A percentile compares a stretch with the other conserved stretches of the same genome.
Evolutionary conservation across 2,329 filamentous ascomycete species (phyloP).

Genomic region (Aureobasidium sp.): DNA sequence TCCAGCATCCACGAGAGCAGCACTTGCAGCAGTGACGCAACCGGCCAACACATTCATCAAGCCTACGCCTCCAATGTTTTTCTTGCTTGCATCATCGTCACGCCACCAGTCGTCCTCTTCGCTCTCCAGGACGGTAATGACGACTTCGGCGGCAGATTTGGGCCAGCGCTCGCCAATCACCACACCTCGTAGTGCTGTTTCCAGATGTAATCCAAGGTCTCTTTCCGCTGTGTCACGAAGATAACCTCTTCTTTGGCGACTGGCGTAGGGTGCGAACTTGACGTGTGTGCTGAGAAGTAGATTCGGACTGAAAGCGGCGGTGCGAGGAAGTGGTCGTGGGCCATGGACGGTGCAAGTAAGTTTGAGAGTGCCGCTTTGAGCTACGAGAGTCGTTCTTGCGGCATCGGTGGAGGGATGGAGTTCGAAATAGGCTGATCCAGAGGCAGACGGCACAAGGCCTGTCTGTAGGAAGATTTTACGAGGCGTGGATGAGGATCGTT

Average conservation of each 20-base stretch:
- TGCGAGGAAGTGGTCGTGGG: slow-evolving; percentile 81
- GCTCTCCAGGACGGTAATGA: slow-evolving; percentile 86
- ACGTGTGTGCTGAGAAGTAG: slow-evolving; percentile 87
- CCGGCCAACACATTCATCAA: slow-evolving; percentile 87
- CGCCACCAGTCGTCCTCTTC: slow-evolving; percentile 72
- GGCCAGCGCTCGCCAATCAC: slow-evolving; percentile 94
- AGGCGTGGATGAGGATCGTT: slow-evolving; percentile 61
- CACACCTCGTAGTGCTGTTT: slow-evolving; percentile 81
- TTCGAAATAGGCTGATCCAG: slow-evolving; percentile 82
- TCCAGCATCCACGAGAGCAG: slow-evolving; percentile 85
- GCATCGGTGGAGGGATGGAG: slow-evolving; percentile 41
- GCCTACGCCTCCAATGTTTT: slow-evolving; percentile 58
- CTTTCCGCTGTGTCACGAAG: slow-evolving; percentile 78
- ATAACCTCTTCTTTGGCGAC: slow-evolving; percentile 73
- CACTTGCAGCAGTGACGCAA: slow-evolving; percentile 88
- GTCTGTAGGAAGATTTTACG: slow-evolving; percentile 90
- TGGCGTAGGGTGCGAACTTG: slow-evolving; percentile 94
- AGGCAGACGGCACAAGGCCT: slow-evolving; percentile 84
- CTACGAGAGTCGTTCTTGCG: slow-evolving; percentile 37
- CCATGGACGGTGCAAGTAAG: slow-evolving; percentile 91
- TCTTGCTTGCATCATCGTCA: slow-evolving; percentile 30
- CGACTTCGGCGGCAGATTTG: slow-evolving; percentile 95
- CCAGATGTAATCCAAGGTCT: slow-evolving; percentile 83
- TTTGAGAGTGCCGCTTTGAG: slow-evolving; percentile 65
- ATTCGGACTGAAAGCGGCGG: slow-evolving; percentile 85